phyloP scores from a whole-genome alignment of 345 rosid genomes.

The Gossypium bickii region DNA sequence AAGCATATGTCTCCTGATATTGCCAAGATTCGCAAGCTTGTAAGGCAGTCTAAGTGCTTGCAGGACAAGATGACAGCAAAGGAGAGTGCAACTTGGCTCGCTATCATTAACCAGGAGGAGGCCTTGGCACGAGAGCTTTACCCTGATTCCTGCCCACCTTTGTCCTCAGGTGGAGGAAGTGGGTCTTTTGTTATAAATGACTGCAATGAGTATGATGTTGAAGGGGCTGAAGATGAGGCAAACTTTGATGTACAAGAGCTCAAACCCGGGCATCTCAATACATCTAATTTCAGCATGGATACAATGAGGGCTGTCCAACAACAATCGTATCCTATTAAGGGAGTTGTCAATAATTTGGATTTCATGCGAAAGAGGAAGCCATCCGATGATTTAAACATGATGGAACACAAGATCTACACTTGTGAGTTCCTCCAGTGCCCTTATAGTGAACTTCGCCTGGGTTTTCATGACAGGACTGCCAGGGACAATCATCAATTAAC shows the following conservation, averaged over 20 bases:
- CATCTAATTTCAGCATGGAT: constrained; percentile 32
- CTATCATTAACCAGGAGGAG: constrained; percentile 77
- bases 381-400: constrained; percentile 36
- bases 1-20: constrained; percentile 83
- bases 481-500: constrained; percentile 78
- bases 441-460: constrained; percentile 50
- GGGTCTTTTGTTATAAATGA: constrained; percentile 48
- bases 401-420: constrained; percentile 50
- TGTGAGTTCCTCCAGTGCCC: constrained; percentile 76
- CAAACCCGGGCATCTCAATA: constrained; percentile 44
- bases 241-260: constrained; percentile 55
- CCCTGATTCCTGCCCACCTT: constrained; percentile 53
- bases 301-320: constrained; percentile 38
- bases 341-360: constrained; percentile 39
- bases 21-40: constrained; percentile 69
- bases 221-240: constrained; percentile 54
- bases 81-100: constrained; percentile 84
- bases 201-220: constrained; percentile 73
- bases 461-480: constrained; percentile 61
- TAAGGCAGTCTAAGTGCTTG: constrained; percentile 78
- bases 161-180: constrained; percentile 47
- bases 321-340: constrained; percentile 43
- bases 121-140: constrained; percentile 43
- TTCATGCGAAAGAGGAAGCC: constrained; percentile 64
- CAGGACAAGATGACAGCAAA: constrained; percentile 96